A percentile compares a stretch with the other conserved stretches of the same genome.
Evolutionary conservation across 495 filamentous ascomycete species (phyloP).

Genomic region (Xylaria acuta): DNA sequence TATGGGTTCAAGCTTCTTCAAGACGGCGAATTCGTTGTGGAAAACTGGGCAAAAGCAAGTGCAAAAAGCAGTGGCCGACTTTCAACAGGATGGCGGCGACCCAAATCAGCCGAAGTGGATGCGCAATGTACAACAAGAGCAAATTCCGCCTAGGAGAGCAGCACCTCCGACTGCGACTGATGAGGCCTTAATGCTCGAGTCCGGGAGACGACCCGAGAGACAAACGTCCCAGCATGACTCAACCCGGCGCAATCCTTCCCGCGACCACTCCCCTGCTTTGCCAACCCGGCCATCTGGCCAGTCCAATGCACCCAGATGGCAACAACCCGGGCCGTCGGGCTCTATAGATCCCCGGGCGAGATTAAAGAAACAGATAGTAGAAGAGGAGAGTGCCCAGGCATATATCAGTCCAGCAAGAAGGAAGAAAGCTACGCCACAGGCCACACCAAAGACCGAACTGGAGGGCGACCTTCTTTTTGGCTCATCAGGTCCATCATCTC

Average conservation of each 20-base stretch:
- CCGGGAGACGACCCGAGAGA: slow-evolving; percentile 54
- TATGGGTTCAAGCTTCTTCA: slow-evolving; percentile 82
- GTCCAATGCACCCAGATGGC: slow-evolving; percentile 48
- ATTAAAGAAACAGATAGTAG: slow-evolving; percentile 71
- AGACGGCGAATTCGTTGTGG: slow-evolving; percentile 94
- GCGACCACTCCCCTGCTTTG: slow-evolving; percentile 56
- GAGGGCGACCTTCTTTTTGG: slow-evolving; percentile 66
- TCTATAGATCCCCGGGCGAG: slow-evolving; percentile 62
- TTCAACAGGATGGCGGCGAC: slow-evolving; percentile 75
- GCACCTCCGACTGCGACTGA: slow-evolving; percentile 64
- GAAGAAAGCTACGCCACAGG: slow-evolving; percentile 64
- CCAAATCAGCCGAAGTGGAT: slow-evolving; percentile 94
- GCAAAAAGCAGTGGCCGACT: slow-evolving; percentile 91
- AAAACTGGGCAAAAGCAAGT: slow-evolving; percentile 92
- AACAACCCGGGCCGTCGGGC: slow-evolving; percentile 50
- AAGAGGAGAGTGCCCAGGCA: slow-evolving; percentile 82
- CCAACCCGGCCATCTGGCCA: slow-evolving; percentile 39
- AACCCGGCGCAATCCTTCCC: slow-evolving; percentile 33
- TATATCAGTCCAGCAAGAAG: slow-evolving; percentile 90
- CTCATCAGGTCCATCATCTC: slow-evolving; percentile 38
- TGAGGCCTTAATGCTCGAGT: slow-evolving; percentile 90
- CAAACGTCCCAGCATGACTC: slow-evolving; percentile 43
- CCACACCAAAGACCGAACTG: slow-evolving; percentile 49
- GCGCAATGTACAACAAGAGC: slow-evolving; percentile 65
- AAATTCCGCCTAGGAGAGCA: slow-evolving; percentile 33